Evolutionary conservation across 2,329 filamentous ascomycete species (phyloP).

Genomic region (Aspergillus hiratsukae): DNA sequence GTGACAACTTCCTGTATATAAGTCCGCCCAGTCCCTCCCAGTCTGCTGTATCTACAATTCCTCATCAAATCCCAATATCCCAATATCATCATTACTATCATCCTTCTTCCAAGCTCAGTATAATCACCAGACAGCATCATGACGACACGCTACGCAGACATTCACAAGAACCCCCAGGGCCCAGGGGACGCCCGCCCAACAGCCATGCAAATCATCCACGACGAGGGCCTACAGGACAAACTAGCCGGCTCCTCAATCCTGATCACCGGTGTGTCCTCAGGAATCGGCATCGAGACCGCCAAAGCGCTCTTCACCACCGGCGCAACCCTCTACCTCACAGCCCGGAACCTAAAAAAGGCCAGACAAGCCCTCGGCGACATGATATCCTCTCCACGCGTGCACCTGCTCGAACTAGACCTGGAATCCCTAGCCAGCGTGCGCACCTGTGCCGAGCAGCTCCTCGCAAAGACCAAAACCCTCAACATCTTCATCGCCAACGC

Average conservation of each 20-base stretch:
- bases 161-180: slow-evolving; percentile 5
- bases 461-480: slow-evolving; percentile 6
- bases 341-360: slow-evolving; percentile 32
- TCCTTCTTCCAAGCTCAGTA: neutral
- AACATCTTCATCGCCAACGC: slow-evolving; percentile 41
- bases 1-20: no score
- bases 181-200: slow-evolving; percentile 23
- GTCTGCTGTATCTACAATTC: no score
- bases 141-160: neutral
- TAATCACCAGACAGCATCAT: neutral
- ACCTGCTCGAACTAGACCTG: slow-evolving; percentile 17
- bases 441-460: slow-evolving; percentile 7
- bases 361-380: slow-evolving; percentile 22
- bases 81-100: neutral
- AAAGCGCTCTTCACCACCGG: slow-evolving; percentile 38
- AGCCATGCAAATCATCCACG: slow-evolving; percentile 32
- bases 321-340: slow-evolving; percentile 35
- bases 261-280: slow-evolving; percentile 25
- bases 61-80: neutral
- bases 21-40: no score
- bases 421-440: slow-evolving; percentile 3
- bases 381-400: slow-evolving; percentile 8
- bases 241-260: slow-evolving; percentile 12
- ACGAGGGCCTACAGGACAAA: slow-evolving; percentile 16
- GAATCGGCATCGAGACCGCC: slow-evolving; percentile 44